Percentiles rank a stretch among this genome's conserved stretches.
These are phyloP conservation scores for Lasiosphaeriaceae sp. DNA, from an alignment of 495 filamentous ascomycete genomes.

Conservation along the genomic window DNA sequence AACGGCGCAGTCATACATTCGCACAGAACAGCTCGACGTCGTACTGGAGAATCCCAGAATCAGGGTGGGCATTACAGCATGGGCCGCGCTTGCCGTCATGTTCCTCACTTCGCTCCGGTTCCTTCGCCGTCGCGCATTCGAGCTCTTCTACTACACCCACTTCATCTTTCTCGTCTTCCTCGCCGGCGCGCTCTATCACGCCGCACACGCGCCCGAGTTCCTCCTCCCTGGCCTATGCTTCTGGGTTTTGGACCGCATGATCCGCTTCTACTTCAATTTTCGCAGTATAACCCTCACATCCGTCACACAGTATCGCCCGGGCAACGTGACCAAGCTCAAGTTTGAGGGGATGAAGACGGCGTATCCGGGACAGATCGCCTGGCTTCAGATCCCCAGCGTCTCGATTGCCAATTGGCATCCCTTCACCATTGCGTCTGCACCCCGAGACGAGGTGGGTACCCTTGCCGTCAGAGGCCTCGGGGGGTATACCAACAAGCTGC, in stretches of 20 bases:
- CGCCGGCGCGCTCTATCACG: constrained; percentile 6
- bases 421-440: constrained; percentile 1
- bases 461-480: background rate
- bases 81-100: constrained; percentile 4
- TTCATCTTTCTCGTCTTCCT: constrained; percentile 3
- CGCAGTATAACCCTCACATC: background rate
- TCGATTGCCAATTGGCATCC: constrained; percentile 4
- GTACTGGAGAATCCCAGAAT: constrained; percentile 2
- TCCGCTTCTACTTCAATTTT: background rate
- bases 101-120: constrained; percentile 4
- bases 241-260: background rate
- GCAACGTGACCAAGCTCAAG: background rate
- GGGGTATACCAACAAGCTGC: no score
- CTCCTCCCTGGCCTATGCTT: constrained; percentile 1
- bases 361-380: background rate
- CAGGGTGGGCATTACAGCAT: constrained; percentile 4
- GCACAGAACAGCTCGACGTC: background rate
- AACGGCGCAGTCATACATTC: background rate
- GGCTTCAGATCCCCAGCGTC: constrained; percentile 3
- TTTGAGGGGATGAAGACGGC: background rate
- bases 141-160: constrained; percentile 3
- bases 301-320: constrained; percentile 3
- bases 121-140: constrained; percentile 3
- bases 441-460: background rate
- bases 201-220: constrained; percentile 1